Conservation (phyloP, 805 yeast genomes). For the Saccharomyces kudriavzevii region DNA sequence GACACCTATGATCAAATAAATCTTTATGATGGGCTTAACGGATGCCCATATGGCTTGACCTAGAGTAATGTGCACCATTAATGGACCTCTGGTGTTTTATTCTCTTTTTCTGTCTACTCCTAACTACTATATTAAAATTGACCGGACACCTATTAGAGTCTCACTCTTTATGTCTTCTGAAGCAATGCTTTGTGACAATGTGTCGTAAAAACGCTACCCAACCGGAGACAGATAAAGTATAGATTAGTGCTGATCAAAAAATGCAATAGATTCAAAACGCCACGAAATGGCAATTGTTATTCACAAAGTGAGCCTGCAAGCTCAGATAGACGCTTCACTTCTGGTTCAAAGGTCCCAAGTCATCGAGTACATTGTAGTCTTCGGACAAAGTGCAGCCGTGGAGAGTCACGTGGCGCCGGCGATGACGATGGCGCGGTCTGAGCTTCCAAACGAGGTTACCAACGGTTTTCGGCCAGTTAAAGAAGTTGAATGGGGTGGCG, state of each 20-base stretch:
- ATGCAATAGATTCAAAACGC: not conserved
- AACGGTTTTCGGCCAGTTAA: not conserved
- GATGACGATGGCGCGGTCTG: not conserved
- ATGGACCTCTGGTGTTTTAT: not conserved
- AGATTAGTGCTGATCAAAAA: not conserved
- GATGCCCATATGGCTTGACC: constrained; percentile 38
- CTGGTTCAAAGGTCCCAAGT: not conserved
- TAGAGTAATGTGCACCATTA: constrained; percentile 20
- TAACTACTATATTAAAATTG: not conserved
- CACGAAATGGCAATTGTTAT: not conserved
- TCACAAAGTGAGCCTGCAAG: not conserved
- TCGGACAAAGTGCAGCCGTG: not conserved
- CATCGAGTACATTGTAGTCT: not conserved
- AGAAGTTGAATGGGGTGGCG: not conserved
- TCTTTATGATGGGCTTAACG: constrained; percentile 69
- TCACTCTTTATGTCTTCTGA: not conserved
- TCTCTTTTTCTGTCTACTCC: not conserved
- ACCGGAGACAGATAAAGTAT: not conserved
- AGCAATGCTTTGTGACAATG: not conserved
- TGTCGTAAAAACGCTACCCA: not conserved
- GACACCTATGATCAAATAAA: constrained; percentile 61
- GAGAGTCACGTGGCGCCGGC: not conserved
- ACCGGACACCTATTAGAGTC: not conserved
- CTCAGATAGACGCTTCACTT: not conserved
- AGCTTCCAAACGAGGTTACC: not conserved